Evolutionary conservation across 1,284 basidiomycete genomes (phyloP).

Genomic region (Ceratobasidium sp.): DNA sequence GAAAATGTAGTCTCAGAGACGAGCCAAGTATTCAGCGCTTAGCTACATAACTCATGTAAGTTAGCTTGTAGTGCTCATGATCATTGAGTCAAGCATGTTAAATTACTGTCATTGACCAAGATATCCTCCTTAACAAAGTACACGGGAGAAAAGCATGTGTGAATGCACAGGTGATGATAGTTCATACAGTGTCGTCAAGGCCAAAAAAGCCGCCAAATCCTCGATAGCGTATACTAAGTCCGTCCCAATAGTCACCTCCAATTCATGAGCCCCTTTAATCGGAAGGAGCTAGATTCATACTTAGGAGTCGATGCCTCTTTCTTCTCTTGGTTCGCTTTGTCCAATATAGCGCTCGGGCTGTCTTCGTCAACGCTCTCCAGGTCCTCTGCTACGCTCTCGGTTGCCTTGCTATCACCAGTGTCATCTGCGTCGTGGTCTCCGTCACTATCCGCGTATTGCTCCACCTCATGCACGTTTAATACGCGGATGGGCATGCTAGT

Average conservation of each 20-base stretch:
- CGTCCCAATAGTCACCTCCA: neutral
- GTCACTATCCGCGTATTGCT: neutral
- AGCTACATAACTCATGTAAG: too few species aligned
- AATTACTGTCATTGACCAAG: too few species aligned
- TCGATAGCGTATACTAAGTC: neutral
- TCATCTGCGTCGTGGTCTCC: constrained; percentile 1
- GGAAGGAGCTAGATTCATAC: neutral
- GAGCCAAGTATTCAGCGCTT: too few species aligned
- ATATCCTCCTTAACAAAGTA: too few species aligned
- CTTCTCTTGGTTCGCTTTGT: neutral
- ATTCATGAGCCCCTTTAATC: neutral
- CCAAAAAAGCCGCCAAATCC: neutral
- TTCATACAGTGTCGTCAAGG: constrained; percentile 30
- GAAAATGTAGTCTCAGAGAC: too few species aligned
- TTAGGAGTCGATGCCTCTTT: neutral
- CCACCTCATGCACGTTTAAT: constrained; percentile 18
- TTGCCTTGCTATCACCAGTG: constrained; percentile 1
- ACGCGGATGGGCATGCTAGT: constrained; percentile 17
- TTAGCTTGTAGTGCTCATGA: too few species aligned
- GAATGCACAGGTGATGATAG: neutral
- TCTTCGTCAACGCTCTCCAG: constrained; percentile 28
- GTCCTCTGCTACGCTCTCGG: constrained; percentile 7
- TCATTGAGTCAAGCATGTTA: too few species aligned
- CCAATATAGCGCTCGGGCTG: neutral
- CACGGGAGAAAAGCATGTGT: constrained; percentile 14